Percentiles rank a stretch among this genome's conserved stretches.
These are phyloP conservation scores for Brachypodium distachyon DNA, from an alignment of 202 grass and related monocot species.

Conservation along the genomic window DNA sequence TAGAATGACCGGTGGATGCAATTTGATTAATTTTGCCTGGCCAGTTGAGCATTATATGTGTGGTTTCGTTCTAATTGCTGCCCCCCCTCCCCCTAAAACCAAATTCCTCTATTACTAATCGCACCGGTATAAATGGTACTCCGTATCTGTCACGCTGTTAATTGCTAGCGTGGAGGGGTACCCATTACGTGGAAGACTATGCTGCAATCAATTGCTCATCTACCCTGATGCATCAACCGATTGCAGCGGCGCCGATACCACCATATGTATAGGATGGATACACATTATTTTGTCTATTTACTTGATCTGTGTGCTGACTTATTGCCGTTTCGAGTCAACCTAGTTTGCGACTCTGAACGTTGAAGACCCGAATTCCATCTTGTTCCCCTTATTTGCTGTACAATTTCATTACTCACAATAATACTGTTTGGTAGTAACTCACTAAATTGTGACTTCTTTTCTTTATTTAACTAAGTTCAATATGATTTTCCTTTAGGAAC, in stretches of 20 bases:
- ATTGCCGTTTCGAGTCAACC: neutral
- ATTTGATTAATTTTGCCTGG: neutral
- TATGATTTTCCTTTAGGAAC: constrained; percentile 23
- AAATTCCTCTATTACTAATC: neutral
- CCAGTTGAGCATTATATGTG: neutral
- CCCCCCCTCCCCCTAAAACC: too few species aligned
- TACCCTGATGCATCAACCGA: neutral
- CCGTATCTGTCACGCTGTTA: neutral
- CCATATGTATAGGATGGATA: neutral
- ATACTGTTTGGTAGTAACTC: neutral
- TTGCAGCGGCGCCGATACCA: neutral
- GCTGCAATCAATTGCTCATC: neutral
- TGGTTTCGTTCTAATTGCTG: too few species aligned
- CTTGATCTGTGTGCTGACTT: neutral
- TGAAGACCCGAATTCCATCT: neutral
- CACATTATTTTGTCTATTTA: neutral
- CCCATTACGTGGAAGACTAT: neutral
- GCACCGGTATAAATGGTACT: neutral
- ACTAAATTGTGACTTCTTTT: neutral
- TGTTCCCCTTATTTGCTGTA: neutral
- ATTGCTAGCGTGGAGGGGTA: neutral
- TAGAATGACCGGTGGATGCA: neutral
- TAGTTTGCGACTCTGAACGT: neutral
- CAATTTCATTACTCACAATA: neutral
- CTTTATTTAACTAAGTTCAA: neutral